Conservation (phyloP, 2,329 filamentous ascomycete species). For the Bretziella fagacearum region DNA sequence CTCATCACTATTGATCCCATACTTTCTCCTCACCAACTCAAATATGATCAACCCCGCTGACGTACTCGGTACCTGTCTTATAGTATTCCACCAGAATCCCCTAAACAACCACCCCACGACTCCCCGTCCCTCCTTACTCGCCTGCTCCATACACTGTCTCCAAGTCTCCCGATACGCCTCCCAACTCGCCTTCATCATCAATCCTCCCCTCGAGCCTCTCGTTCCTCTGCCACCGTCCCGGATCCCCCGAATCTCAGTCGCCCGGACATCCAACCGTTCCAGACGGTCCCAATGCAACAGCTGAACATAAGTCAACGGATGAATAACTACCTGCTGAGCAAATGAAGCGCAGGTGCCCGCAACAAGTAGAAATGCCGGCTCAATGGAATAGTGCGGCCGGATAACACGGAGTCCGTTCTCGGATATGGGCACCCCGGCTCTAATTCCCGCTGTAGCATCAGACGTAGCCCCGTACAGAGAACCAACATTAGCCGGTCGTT, state of each 20-base stretch:
- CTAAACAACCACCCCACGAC: constrained; percentile 49
- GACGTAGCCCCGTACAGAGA: neutral
- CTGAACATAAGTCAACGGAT: constrained; percentile 55
- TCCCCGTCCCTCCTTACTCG: constrained; percentile 36
- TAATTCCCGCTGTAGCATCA: constrained; percentile 25
- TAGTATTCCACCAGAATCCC: constrained; percentile 55
- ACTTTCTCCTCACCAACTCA: constrained; percentile 57
- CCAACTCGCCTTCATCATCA: constrained; percentile 49
- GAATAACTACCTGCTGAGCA: constrained; percentile 50
- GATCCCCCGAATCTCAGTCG: constrained; percentile 18
- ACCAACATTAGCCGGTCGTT: constrained; percentile 1
- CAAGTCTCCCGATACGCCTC: constrained; percentile 54
- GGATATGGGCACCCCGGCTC: neutral
- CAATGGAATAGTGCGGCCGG: constrained; percentile 56
- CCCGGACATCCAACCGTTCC: constrained; percentile 51
- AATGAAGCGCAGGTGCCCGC: constrained; percentile 54
- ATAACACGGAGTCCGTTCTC: constrained; percentile 32
- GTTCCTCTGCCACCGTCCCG: constrained; percentile 15
- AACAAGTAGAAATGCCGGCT: constrained; percentile 52
- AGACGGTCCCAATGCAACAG: constrained; percentile 56
- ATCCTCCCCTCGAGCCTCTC: constrained; percentile 23
- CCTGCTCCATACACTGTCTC: constrained; percentile 40
- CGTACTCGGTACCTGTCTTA: constrained; percentile 60
- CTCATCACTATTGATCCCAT: constrained; percentile 44
- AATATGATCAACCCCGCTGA: constrained; percentile 65